Percentiles rank a stretch among this genome's conserved stretches.
Evolutionary conservation across 305 asterid genomes (phyloP).

Genomic region (Rubia tinctorum): DNA sequence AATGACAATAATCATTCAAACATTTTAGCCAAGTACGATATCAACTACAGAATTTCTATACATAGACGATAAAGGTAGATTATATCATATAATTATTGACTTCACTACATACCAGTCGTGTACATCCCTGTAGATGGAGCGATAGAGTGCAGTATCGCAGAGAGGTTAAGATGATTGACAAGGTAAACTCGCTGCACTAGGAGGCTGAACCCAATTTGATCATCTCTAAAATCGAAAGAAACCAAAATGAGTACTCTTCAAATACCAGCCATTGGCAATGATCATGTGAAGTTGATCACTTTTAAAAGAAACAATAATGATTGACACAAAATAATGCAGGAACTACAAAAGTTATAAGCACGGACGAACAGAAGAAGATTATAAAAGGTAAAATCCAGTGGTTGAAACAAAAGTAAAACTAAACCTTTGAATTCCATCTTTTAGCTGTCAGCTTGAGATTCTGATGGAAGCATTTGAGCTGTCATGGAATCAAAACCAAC

Average conservation of each 20-base stretch:
- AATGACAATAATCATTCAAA: background rate
- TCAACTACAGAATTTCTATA: background rate
- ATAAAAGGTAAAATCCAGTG: background rate
- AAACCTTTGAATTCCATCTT: conserved; percentile 1
- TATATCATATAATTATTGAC: background rate
- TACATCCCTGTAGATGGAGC: background rate
- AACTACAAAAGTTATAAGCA: background rate
- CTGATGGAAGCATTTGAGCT: background rate
- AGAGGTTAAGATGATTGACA: background rate
- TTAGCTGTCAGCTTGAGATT: background rate
- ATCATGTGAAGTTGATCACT: background rate
- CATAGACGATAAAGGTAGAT: background rate
- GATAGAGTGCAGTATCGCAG: background rate
- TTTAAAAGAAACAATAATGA: background rate
- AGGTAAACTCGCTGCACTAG: background rate
- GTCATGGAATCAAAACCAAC: background rate
- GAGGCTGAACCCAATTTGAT: background rate
- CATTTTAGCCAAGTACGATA: background rate
- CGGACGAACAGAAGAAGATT: background rate
- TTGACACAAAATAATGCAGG: background rate
- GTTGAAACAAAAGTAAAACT: background rate
- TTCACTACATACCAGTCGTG: background rate
- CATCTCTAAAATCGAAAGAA: background rate
- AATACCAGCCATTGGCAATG: background rate
- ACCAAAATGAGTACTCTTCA: background rate